Evolutionary conservation across 2,329 filamentous ascomycete species (phyloP).

Genomic region (Colletotrichum zoysiae): DNA sequence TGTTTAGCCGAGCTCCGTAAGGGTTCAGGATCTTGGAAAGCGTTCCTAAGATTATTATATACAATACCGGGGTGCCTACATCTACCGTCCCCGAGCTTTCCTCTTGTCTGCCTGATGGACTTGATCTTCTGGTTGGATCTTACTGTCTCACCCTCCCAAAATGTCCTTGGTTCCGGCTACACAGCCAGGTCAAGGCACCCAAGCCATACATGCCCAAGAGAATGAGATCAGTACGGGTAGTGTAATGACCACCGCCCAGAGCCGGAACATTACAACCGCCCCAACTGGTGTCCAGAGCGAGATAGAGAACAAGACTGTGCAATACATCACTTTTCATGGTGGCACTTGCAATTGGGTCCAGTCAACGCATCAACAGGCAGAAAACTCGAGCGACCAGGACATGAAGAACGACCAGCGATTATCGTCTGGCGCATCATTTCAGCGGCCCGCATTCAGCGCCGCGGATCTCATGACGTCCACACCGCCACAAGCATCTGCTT

Average conservation of each 20-base stretch:
- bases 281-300: background rate
- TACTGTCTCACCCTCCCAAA: background rate
- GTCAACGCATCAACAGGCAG: background rate
- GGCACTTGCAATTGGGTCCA: background rate
- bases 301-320: background rate
- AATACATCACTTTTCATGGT: background rate
- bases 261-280: background rate
- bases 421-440: background rate
- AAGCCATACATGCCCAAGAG: background rate
- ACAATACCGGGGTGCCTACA: too few relatives aligned
- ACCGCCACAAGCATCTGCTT: too few relatives aligned
- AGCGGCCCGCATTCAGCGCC: background rate
- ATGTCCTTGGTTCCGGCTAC: background rate
- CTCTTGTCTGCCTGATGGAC: too few relatives aligned
- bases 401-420: background rate
- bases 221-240: background rate
- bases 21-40: too few relatives aligned
- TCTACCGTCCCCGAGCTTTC: too few relatives aligned
- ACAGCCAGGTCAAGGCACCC: background rate
- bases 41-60: too few relatives aligned
- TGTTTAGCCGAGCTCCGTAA: too few relatives aligned
- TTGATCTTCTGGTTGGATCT: too few relatives aligned
- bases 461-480: background rate
- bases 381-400: background rate
- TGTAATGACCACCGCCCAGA: background rate